Evolutionary conservation across 179 eudicot species (phyloP), one percentile per base, ranked within the genome.

Genomic region (Actinidia arguta): DNA sequence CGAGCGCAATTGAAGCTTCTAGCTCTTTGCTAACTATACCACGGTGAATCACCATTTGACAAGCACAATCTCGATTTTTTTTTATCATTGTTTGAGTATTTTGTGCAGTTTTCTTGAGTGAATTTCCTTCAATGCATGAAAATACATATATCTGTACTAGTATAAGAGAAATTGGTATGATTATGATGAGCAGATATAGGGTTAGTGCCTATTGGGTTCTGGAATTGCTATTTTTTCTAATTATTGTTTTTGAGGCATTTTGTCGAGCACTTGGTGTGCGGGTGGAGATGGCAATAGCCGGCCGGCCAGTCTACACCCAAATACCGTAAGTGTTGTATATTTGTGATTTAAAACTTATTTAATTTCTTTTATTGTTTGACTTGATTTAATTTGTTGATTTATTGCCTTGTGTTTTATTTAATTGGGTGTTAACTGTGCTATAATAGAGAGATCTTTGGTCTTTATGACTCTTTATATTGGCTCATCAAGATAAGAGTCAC

Each of bases 241-340:
- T 84, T 20, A 52, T 91, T 13, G 11, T 88, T 56, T 66, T 83
- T n/a, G n/a, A 73, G 84, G 83, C 24, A 83, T 76, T 42, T 85
- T 82, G 25, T 85, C 61, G 66, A 50, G 63, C 24, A 80, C 83
- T 76, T 78, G 63, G 81, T 83, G 90, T 78, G 91, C 84, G 42
- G 76, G 83, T 27, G 90, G 81, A 8, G 90, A 83, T 50, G 92
- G 82, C 48, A 48, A 82, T 39, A 67, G 74, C 71, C 46, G 73
- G 22, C 18, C 85, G n/a, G n/a, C n/a, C n/a, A n/a, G n/a, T 94
- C 44, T 89, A 90, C 66, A 86, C 46, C 80, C 93, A 93, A 61
- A 81, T 95, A 80, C 73, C 90, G n/a, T n/a, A n/a, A n/a, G n/a
- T n/a, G n/a, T n/a, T n/a, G n/a, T n/a, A n/a, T n/a, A n/a, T n/a